Conservation (phyloP, 140 eudicot genomes). For the Flaveria floridana region DNA sequence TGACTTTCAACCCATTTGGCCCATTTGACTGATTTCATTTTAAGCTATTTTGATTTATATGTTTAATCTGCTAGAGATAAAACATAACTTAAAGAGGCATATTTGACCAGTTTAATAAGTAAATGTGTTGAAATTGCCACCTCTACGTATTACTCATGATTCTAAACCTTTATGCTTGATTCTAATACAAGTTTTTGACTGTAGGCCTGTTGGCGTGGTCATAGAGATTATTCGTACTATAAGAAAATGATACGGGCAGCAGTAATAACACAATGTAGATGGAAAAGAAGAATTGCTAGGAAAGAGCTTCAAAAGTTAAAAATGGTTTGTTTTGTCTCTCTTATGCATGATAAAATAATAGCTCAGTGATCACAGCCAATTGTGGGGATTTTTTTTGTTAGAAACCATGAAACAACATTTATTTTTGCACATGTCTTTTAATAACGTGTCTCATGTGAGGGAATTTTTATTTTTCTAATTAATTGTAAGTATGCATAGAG, state of each 20-base stretch:
- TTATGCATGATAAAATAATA: constrained; percentile 21
- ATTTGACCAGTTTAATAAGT: constrained; percentile 18
- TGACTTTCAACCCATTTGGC: neutral
- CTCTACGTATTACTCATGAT: constrained; percentile 13
- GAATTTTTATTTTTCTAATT: neutral
- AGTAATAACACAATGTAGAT: constrained; percentile 78
- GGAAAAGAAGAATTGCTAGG: constrained; percentile 78
- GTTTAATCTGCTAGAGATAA: constrained; percentile 10
- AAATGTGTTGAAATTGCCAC: neutral
- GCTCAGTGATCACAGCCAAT: neutral
- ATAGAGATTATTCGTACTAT: constrained; percentile 53
- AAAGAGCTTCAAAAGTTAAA: constrained; percentile 81
- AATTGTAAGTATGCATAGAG: neutral
- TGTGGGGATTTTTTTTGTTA: constrained; percentile 2
- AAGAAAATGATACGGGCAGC: constrained; percentile 72
- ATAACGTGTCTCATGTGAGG: neutral
- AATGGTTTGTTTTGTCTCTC: constrained; percentile 58
- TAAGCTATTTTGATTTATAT: neutral
- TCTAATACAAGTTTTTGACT: constrained; percentile 23
- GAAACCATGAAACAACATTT: neutral
- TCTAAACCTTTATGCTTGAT: neutral
- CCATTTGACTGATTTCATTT: neutral
- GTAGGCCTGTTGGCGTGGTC: constrained; percentile 89
- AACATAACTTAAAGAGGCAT: neutral
- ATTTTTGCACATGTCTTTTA: neutral